These are phyloP conservation scores for Hypoxylon sp. DNA, from an alignment of 2,329 filamentous ascomycete species.

Conservation along the genomic window DNA sequence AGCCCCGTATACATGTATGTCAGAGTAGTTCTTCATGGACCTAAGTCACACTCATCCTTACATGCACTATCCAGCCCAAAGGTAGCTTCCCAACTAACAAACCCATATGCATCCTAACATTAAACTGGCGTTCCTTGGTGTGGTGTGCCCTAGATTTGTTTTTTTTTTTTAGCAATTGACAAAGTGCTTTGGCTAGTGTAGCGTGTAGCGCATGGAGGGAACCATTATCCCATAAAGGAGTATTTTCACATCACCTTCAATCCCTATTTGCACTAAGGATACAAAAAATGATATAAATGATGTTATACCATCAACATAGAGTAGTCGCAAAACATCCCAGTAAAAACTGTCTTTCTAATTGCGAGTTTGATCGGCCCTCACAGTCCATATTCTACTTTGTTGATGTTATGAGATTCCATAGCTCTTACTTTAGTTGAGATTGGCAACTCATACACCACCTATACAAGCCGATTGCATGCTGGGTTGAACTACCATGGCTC, in stretches of 20 bases:
- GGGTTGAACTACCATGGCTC: conserved; percentile 11
- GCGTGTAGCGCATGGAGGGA: background rate
- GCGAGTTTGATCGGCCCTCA: background rate
- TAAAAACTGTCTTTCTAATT: background rate
- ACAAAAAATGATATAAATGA: background rate
- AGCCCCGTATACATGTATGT: background rate
- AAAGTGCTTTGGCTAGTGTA: background rate
- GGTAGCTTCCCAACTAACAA: background rate
- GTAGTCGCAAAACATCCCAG: background rate
- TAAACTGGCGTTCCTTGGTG: background rate
- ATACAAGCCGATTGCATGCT: background rate
- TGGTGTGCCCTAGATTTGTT: background rate
- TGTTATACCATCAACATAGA: background rate
- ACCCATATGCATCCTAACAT: background rate
- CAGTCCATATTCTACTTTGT: background rate
- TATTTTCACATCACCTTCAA: background rate
- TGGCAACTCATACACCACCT: background rate
- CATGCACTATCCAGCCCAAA: too few species aligned
- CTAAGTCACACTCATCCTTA: background rate
- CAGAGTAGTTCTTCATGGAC: background rate
- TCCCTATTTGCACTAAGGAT: background rate
- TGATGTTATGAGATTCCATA: background rate
- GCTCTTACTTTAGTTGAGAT: too few species aligned
- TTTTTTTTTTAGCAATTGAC: background rate
- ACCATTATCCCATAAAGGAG: background rate